Conservation (phyloP, 176 grass and related monocot species). For the Thinopyrum elongatum region DNA sequence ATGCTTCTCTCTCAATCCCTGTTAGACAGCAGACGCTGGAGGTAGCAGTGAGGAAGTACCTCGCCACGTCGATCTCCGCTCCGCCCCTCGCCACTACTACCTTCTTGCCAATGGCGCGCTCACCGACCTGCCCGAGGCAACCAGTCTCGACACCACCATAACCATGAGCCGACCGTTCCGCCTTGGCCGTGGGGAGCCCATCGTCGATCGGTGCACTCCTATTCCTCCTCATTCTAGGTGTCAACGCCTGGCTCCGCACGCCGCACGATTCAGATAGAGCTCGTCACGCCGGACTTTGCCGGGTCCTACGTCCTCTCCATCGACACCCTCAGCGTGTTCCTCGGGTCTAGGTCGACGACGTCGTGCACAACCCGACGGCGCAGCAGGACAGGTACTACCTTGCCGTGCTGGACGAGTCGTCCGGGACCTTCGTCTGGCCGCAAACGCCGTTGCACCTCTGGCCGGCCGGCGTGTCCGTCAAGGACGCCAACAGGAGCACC, state of each 20-base stretch:
- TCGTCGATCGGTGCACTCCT: constrained; percentile 32
- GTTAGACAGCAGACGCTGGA: too few relatives aligned
- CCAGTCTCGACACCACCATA: not conserved
- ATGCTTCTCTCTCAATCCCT: too few relatives aligned
- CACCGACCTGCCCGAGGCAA: constrained; percentile 28
- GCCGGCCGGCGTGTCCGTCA: not conserved
- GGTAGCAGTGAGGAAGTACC: too few relatives aligned
- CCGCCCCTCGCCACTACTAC: too few relatives aligned
- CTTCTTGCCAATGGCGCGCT: constrained; percentile 31
- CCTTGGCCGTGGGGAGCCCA: not conserved
- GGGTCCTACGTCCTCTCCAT: constrained; percentile 55
- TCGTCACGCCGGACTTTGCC: constrained; percentile 35
- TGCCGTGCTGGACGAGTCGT: constrained; percentile 46
- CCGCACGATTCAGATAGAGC: constrained; percentile 29
- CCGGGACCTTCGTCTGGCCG: constrained; percentile 50
- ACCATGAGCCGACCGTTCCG: constrained; percentile 33
- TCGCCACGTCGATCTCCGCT: too few relatives aligned
- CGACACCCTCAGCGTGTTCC: constrained; percentile 45
- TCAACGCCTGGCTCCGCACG: not conserved
- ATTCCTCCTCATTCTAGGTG: not conserved
- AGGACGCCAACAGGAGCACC: constrained; percentile 33
- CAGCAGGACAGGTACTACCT: constrained; percentile 50
- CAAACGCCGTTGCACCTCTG: constrained; percentile 49
- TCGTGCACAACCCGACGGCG: constrained; percentile 38
- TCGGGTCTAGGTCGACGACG: too few relatives aligned